Base-by-base conservation (phyloP, 768 basidiomycete species). In the Collybiopsis luxurians region DNA sequence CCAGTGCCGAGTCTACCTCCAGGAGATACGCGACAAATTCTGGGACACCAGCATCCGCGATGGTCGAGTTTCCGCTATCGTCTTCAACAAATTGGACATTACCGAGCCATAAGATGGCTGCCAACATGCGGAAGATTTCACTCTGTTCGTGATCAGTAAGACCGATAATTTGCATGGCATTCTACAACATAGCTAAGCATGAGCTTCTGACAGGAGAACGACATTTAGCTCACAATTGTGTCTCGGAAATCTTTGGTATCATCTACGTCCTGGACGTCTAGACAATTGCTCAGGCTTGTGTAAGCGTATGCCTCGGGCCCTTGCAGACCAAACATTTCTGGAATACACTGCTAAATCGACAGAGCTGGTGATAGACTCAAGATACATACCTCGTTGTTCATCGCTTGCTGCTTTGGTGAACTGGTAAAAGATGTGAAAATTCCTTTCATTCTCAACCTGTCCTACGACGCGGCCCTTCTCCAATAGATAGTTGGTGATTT, bases 401-500 rank as follows among this genome's bases (percentile, higher is more conserved):
- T 87, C 79, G 6, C 90, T 85, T 3, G 97, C 96, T 4, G 87
- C 94, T 69, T 98, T 99, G 26, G 97, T 98, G 71, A 98, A 97
- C 68, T 99, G 97, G 71, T 98, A 99, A 78, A 99, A 98, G 59
- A 99, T 95, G 67, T 99, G 97, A 72, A 98, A 98, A 70, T 97
- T 92, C 59, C 97, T 86, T 72, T 99, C 97, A 62, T 91, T 89
- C 69, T 92, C 89, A 54, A 98, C 91, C 67, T 99, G 97, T 31
- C 95, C 95, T 11, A 98, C 95, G 12, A 98, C 93, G 59, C 95
- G 85, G 21, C 93, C 92, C 73, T 99, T 99, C 74, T 99, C 97
- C 59, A 99, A 75, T 10, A 99, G 82, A 67, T 99, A 99, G 70
- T 98, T 99, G 6, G 97, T 98, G 60, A 99, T 98, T 67, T 97